phyloP scores from a whole-genome alignment of 1,139 yeast genomes.

The Keqinozyma sinolaborantium region DNA sequence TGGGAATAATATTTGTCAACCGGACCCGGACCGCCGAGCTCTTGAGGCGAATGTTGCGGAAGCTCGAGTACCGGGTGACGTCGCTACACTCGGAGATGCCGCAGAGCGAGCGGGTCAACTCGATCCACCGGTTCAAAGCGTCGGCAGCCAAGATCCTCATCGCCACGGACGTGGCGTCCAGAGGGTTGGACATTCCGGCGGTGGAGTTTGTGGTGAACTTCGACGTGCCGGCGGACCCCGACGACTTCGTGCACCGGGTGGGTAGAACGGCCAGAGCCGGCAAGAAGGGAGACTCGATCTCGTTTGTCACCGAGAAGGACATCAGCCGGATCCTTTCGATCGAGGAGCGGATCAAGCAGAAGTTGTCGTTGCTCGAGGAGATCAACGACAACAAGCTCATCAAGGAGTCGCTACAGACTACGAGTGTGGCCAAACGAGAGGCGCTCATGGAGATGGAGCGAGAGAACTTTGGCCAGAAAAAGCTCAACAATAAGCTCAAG shows the following conservation, averaged over 20 bases:
- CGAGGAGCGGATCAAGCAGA: conserved; percentile 76
- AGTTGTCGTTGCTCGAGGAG: conserved; percentile 69
- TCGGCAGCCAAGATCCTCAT: conserved; percentile 88
- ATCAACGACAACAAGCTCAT: conserved; percentile 77
- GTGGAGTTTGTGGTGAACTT: conserved; percentile 87
- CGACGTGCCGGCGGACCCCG: conserved; percentile 95
- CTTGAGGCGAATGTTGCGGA: conserved; percentile 68
- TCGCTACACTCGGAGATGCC: conserved; percentile 95
- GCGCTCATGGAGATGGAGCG: conserved; percentile 91
- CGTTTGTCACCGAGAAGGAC: conserved; percentile 83
- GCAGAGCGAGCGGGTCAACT: conserved; percentile 84
- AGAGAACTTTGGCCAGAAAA: conserved; percentile 80
- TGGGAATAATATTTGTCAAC: conserved; percentile 86
- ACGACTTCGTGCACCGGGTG: conserved; percentile 95
- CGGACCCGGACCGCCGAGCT: conserved; percentile 88
- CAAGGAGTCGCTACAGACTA: conserved; percentile 60
- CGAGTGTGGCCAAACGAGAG: conserved; percentile 84
- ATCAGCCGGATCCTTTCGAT: conserved; percentile 78
- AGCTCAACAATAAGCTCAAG: conserved; percentile 52
- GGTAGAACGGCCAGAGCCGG: conserved; percentile 99
- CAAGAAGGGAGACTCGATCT: conserved; percentile 50
- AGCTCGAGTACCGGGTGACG: conserved; percentile 75
- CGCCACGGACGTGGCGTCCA: conserved; percentile 94
- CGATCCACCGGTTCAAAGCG: conserved; percentile 89
- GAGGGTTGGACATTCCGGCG: conserved; percentile 95